phyloP scores from a whole-genome alignment of 495 filamentous ascomycete genomes.

The Penicillium pancosmium region DNA sequence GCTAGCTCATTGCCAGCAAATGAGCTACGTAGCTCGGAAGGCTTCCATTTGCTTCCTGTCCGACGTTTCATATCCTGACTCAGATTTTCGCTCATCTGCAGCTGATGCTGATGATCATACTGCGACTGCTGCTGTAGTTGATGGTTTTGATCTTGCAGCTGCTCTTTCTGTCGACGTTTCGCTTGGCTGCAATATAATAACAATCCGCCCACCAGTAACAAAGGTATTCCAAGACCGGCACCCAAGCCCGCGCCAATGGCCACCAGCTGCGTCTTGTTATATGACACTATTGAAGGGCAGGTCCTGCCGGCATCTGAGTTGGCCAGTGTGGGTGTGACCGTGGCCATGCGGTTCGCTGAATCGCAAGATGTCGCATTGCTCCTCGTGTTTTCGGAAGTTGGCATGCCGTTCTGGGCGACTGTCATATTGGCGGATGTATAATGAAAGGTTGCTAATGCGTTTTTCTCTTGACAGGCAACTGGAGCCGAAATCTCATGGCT shows the following conservation, averaged over 20 bases:
- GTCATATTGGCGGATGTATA: constrained; percentile 5
- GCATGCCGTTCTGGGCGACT: constrained; percentile 1
- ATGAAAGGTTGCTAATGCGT: neutral
- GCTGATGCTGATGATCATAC: neutral
- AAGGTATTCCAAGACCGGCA: constrained; percentile 5
- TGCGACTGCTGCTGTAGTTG: too few species aligned
- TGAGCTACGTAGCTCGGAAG: neutral
- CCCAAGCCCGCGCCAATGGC: constrained; percentile 1
- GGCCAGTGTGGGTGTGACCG: neutral
- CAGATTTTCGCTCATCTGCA: neutral
- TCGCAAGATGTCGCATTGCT: neutral
- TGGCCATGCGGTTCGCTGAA: neutral
- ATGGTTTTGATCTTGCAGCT: too few species aligned
- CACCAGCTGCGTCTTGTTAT: neutral
- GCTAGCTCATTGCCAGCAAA: neutral
- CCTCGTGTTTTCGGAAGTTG: neutral
- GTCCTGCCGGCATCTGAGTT: neutral
- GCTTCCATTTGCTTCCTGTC: neutral
- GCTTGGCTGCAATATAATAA: neutral
- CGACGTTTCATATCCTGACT: neutral
- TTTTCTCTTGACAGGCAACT: neutral
- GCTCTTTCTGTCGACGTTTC: neutral
- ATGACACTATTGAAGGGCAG: neutral
- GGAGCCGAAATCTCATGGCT: neutral
- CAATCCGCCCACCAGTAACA: neutral